Base-by-base conservation (phyloP, 2,329 filamentous ascomycete species). In the Thermoascus crustaceus region DNA sequence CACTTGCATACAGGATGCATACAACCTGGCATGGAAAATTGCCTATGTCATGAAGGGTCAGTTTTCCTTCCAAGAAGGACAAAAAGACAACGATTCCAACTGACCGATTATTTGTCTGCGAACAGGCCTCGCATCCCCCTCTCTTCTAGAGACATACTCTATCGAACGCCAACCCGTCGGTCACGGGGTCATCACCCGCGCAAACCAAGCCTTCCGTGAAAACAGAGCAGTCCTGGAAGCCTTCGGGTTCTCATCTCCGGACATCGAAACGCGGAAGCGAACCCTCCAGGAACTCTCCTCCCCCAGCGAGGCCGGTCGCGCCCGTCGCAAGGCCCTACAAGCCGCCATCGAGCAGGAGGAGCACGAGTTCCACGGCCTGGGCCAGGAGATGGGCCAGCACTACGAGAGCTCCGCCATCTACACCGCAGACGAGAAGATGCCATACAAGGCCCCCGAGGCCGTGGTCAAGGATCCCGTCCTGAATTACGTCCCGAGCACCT, bases 331-430 rank as follows among this genome's bases (percentile, higher is more conserved):
- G 8, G 54, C 50, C 1, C 56, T 75, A 11, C 62, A 60, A 22
- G 42, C 54, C 2, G 67, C 60, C 2, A 60, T 75, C 17, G 52
- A 64, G 34, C 45, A 55, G 7, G 69, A 67, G 1, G 47, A 57
- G 2, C 63, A 63, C 35, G 73, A 74, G 47, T 73, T 72, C 41
- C 70, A 75, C 38, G 73, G 63, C 3, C 58, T 79, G 9, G 76
- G 75, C 1, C 59, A 72, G 9, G 73, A 77, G 45, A 78, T 78
- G 73, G 72, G 71, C 44, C 76, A 79, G 47, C 57, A 56, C 3
- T 80, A 79, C 43, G 42, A 55, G 5, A 66, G 66, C 1, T 32
- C 42, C 1, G 72, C 66, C 2, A 51, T 76, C 3, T 69, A 68
- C 41, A 44, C 57, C 1, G 49, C 43, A 0, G 72, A 74, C 41